Conservation (phyloP, 2,329 filamentous ascomycete genomes). For the Dactylellina parvicollis region DNA sequence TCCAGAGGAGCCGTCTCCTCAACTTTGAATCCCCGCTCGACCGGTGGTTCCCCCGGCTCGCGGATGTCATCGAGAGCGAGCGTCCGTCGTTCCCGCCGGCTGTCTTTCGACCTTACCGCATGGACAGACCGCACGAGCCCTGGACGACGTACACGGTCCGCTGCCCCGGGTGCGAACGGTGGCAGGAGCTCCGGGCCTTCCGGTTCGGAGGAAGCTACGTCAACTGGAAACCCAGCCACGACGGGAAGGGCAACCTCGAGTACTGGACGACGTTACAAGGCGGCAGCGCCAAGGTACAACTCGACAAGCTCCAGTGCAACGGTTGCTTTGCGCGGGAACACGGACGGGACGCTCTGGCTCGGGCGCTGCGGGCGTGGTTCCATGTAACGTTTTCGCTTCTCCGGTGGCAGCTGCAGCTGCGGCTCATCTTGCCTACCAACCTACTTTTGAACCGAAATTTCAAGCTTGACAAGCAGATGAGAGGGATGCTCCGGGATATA, state of each 20-base stretch:
- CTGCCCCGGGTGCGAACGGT: conserved; percentile 28
- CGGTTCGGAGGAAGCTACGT: conserved; percentile 18
- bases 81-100: neutral
- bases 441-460: neutral
- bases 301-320: conserved; percentile 1
- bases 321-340: neutral
- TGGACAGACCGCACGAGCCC: neutral
- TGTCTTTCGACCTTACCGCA: conserved; percentile 1
- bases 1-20: conserved; percentile 7
- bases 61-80: conserved; percentile 18
- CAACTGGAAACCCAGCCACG: conserved; percentile 13
- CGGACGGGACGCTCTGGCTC: neutral
- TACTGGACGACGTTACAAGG: neutral
- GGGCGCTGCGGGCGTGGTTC: conserved; percentile 3
- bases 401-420: neutral
- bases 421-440: neutral
- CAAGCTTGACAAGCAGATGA: conserved; percentile 10
- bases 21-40: conserved; percentile 4
- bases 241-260: neutral
- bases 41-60: conserved; percentile 7
- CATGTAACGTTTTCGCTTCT: neutral
- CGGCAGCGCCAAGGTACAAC: neutral
- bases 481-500: neutral
- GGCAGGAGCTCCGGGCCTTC: conserved; percentile 37
- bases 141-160: conserved; percentile 51